Base-by-base conservation (phyloP, 2,329 filamentous ascomycete genomes). In the Kalaharituber pfeilii region DNA sequence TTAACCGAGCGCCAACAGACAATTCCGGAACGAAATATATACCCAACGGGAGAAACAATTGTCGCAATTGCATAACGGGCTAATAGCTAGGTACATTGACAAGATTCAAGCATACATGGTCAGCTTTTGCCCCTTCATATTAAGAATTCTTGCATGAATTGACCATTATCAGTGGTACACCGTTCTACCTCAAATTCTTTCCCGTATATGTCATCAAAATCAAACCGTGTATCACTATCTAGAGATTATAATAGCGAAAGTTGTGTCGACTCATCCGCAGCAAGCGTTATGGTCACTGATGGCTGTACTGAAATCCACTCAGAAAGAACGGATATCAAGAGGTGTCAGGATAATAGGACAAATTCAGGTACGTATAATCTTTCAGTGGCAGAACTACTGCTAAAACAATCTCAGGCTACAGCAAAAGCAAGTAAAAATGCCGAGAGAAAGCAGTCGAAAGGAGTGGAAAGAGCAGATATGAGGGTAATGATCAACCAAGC, bases 201-300 rank as follows among this genome's bases (percentile, higher is more conserved):
- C 89, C n/a, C 81, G 91, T 28, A 95, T 99, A 63, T 85, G 84
- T 47, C 91, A 98, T 69, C 80, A 82, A 1, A 85, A 94, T 66
- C 68, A 68, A 3, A 77, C 80, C 1, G 86, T 94, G 1, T 93
- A 86, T 68, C 78, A 81, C 56, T 72, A 84, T 8, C 71, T 99
- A 5, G 78, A 81, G 52, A 75, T 76, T 29, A 89, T 96, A 60
- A 87, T 98, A 53, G 71, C 82, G 57, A 89, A 85, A 66, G 86
- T 95, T n/a, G 81, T 94, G 7, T 75, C 80, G 42, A 74, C 79
- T n/a, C 84, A 95, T 67, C 89, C 91, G 0, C 86, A 85, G 57
- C 91, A 98, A 67, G 82, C 88, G 0, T 69, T 96, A 25, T 99
- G 91, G 93, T 84, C 82, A 63, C 71, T 98, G 30, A 77, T 96